Conservation (phyloP, 2,329 filamentous ascomycete species). For the Colletotrichum sp. region DNA sequence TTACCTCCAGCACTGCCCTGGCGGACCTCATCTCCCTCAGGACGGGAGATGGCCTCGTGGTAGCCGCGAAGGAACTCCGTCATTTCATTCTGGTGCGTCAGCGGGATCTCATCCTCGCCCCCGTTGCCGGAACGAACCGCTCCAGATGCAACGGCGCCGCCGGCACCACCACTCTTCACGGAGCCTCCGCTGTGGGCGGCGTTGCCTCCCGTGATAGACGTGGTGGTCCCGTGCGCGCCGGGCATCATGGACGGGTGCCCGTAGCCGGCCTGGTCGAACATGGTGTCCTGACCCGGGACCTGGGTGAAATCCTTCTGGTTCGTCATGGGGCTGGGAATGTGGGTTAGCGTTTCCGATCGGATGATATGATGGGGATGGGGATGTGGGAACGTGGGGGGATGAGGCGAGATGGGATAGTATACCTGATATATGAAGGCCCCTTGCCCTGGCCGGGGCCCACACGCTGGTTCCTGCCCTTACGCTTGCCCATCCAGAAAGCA, state of each 20-base stretch:
- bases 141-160: constrained; percentile 27
- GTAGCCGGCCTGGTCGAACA: constrained; percentile 19
- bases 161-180: constrained; percentile 23
- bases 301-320: constrained; percentile 33
- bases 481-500: constrained; percentile 48
- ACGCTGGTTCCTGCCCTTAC: constrained; percentile 43
- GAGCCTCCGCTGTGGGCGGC: not conserved
- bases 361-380: not conserved
- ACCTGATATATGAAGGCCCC: constrained; percentile 47
- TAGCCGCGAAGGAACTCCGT: constrained; percentile 52
- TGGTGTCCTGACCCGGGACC: constrained; percentile 2
- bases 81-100: constrained; percentile 41
- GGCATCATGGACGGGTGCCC: constrained; percentile 21
- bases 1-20: constrained; percentile 33
- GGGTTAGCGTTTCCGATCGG: constrained; percentile 22
- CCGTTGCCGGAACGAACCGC: constrained; percentile 30
- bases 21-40: constrained; percentile 41
- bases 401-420: constrained; percentile 16
- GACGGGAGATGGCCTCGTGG: constrained; percentile 42
- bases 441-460: constrained; percentile 44
- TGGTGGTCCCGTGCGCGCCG: constrained; percentile 16
- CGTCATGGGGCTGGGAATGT: constrained; percentile 30
- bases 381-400: not conserved
- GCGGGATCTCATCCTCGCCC: constrained; percentile 40
- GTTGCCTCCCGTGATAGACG: constrained; percentile 17